Evolutionary conservation across 805 yeast species (phyloP), one percentile per base, ranked within the genome.

Genomic region (Schizosaccharomyces japonicus): DNA sequence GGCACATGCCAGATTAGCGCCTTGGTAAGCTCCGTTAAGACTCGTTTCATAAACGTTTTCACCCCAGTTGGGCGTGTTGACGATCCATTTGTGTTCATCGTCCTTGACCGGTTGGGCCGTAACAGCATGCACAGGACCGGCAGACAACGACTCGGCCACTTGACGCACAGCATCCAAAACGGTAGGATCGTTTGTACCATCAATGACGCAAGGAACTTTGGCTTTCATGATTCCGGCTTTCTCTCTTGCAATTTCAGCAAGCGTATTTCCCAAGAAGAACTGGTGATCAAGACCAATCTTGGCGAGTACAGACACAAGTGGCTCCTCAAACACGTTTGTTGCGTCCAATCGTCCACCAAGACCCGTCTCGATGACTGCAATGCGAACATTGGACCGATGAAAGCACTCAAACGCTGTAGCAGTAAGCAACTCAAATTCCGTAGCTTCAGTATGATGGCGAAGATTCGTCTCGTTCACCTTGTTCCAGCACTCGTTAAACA

Each of bases 281-380:
- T 83, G 78, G 60, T 90, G 99, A 60, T 90, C 99, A 40, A 92
- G 78, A 0, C 96, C 98, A 51, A 90, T 63, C 4, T 87, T 71
- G 2, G 90, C 65, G 19, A 90, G 77, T 34, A 93, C 98, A 44
- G 94, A 77, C 1, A 76, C 85, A 0, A 80, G 71, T 15, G 98
- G 96, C 1, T 73, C 66, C 39, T 69, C 75, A 46, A 90, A 72
- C 2, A 90, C 71, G 59, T 90, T 90, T 10, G 99, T 90, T n/a
- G 95, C 82, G 61, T 90, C 99, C 56, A 75, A 83, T 58, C 81
- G 90, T 5, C 99, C 99, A 27, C 99, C 99, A 45, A 90, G 93
- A 21, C 99, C 99, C 26, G 92, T 98, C 60, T 90, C 99, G 58
- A 81, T 84, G 33, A 90, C 78, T 10, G 96, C 95, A 30, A 94